A percentile compares a stretch with the other conserved stretches of the same genome.
Conservation (phyloP, 345 rosid species). For the Ailanthus altissimus region DNA sequence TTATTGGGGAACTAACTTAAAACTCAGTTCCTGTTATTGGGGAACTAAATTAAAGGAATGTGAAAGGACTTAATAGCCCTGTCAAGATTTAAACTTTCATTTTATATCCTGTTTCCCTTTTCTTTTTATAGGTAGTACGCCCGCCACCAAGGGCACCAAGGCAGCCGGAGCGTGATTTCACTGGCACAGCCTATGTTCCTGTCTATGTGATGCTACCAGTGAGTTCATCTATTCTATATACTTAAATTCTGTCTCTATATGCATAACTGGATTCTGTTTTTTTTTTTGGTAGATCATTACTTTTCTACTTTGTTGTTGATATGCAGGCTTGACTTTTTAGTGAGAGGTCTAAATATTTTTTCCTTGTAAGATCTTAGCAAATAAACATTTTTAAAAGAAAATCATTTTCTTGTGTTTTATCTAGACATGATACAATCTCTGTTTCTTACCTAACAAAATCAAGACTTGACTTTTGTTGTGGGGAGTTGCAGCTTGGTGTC, state of each 20-base stretch:
- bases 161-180: constrained; percentile 71
- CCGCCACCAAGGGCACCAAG: constrained; percentile 28
- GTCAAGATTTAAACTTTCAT: not conserved
- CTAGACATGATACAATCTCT: not conserved
- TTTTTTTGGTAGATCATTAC: not conserved
- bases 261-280: not conserved
- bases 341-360: not conserved
- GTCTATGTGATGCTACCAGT: constrained; percentile 96
- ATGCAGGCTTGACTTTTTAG: not conserved
- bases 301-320: not conserved
- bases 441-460: too few species aligned
- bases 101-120: not conserved
- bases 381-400: not conserved
- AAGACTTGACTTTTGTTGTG: constrained; percentile 8
- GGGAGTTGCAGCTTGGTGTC: constrained; percentile 59
- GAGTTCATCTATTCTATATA: constrained; percentile 24
- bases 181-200: constrained; percentile 77
- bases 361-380: not conserved
- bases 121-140: constrained; percentile 32
- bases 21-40: not conserved
- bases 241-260: not conserved
- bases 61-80: not conserved
- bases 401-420: not conserved
- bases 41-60: not conserved
- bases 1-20: not conserved